Base-by-base conservation (phyloP, 2,329 filamentous ascomycete genomes). In the Alternaria dauci region DNA sequence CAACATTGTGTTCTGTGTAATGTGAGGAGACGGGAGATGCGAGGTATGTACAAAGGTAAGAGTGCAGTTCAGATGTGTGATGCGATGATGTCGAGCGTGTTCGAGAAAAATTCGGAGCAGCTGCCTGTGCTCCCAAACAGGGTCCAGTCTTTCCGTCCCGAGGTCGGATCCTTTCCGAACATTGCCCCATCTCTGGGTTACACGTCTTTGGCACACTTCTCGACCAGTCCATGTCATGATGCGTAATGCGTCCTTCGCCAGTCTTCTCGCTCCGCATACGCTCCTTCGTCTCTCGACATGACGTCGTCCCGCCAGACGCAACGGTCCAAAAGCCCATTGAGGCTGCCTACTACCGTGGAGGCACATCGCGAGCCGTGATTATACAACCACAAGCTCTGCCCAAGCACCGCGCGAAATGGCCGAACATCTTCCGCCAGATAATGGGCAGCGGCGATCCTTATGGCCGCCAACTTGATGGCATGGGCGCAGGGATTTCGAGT, bases 391-490 rank as follows among this genome's bases (percentile, higher is more conserved):
- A 79, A n/a, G 76, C 88, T 66, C 81, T 89, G 0, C 87, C 87
- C 0, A 14, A 54, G 0, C 71, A 84, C 48, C 78, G 75, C 30
- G 62, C 68, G 28, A 69, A 80, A 65, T 88, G 86, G 85, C 76
- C 80, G 4, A 69, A 79, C 0, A 85, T 91, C 18, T 87, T 91
- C 61, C 81, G 83, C 20, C 80, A 84, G 50, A 48, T 70, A 6
- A 88, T 92, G 76, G 89, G 89, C 32, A 87, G 86, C 4, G 88
- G 88, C 0, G 91, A 93, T 67, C 80, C 84, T 0, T 83, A 89
- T 74, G 89, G 87, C 0, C 84, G 91, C 0, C 91, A 93, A 76
- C 86, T 93, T 1, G 84, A 93, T 72, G 90, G 90, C 8, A 84
- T 92, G 76, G 90, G 90, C 3, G 89, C 87, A 0, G 90, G 89